Conservation (phyloP, 1,139 yeast species). For the Geotrichum siamense region DNA sequence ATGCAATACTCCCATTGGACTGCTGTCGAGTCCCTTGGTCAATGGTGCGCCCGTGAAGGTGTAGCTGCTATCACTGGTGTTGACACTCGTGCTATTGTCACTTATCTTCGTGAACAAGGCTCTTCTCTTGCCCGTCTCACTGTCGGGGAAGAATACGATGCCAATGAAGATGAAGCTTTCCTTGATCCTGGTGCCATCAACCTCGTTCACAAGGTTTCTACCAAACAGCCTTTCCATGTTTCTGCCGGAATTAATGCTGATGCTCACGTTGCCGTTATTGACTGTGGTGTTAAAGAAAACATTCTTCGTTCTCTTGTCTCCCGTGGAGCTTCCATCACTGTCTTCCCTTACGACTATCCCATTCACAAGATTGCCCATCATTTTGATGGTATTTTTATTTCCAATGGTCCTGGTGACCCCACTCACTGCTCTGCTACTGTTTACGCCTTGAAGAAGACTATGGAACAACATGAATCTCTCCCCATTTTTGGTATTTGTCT, state of each 20-base stretch:
- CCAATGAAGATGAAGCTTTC: constrained; percentile 86
- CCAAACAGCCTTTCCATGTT: constrained; percentile 90
- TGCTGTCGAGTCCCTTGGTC: constrained; percentile 89
- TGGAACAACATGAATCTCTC: constrained; percentile 53
- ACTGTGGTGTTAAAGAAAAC: constrained; percentile 97
- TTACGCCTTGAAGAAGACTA: constrained; percentile 61
- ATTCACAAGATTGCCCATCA: constrained; percentile 83
- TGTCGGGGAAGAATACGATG: constrained; percentile 84
- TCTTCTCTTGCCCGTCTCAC: constrained; percentile 86
- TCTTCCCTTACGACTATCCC: constrained; percentile 92
- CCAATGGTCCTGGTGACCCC: constrained; percentile 99
- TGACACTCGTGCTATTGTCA: constrained; percentile 90
- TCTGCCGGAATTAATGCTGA: constrained; percentile 49
- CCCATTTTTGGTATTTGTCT: constrained; percentile 96
- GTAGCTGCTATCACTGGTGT: constrained; percentile 97
- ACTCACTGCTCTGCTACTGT: constrained; percentile 84
- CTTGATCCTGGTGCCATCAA: constrained; percentile 89
- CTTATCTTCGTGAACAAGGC: constrained; percentile 90
- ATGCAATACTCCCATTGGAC: constrained; percentile 97
- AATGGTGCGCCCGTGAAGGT: constrained; percentile 95
- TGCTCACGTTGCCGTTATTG: constrained; percentile 82
- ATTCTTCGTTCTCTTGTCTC: constrained; percentile 86
- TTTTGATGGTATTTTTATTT: constrained; percentile 89
- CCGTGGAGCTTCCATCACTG: constrained; percentile 94
- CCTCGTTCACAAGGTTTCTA: constrained; percentile 87